Conservation (phyloP, 139 green algal species). For the Chlorella sp. region DNA sequence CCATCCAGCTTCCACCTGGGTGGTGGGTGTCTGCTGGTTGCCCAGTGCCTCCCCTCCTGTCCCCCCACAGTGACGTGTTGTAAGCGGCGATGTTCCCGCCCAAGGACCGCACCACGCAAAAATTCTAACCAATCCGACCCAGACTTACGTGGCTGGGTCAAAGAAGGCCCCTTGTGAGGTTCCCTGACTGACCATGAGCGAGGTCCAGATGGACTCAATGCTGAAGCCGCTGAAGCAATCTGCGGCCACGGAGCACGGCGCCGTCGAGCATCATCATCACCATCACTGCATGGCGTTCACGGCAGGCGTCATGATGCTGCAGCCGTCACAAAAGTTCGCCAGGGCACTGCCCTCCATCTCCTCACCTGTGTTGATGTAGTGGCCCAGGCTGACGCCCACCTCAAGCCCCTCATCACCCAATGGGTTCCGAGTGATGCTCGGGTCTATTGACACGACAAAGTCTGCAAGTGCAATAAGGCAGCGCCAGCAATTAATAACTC, state of each 20-base stretch:
- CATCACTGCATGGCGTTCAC: too few species aligned
- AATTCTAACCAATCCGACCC: not conserved
- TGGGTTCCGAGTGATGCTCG: slow-evolving; percentile 26
- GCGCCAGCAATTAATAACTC: not conserved
- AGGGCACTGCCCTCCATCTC: not conserved
- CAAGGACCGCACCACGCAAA: too few species aligned
- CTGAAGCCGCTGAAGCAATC: not conserved
- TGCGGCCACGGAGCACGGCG: too few species aligned
- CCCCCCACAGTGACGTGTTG: too few species aligned
- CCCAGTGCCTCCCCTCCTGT: not conserved
- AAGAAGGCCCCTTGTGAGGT: not conserved
- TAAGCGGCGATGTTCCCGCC: too few species aligned
- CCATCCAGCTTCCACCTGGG: not conserved
- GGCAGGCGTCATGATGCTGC: too few species aligned
- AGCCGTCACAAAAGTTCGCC: too few species aligned
- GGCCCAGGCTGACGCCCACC: slow-evolving; percentile 17
- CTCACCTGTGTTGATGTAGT: slow-evolving; percentile 39
- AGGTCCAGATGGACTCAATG: not conserved
- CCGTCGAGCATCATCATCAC: too few species aligned
- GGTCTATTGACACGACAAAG: slow-evolving; percentile 31
- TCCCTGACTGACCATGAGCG: not conserved
- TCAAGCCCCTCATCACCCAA: slow-evolving; percentile 28
- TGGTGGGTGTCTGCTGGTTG: not conserved
- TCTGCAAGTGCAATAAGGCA: slow-evolving; percentile 3
- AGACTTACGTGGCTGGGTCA: not conserved